These are phyloP conservation scores for Calocybe indica DNA, from an alignment of 768 basidiomycete species.

Conservation along the genomic window DNA sequence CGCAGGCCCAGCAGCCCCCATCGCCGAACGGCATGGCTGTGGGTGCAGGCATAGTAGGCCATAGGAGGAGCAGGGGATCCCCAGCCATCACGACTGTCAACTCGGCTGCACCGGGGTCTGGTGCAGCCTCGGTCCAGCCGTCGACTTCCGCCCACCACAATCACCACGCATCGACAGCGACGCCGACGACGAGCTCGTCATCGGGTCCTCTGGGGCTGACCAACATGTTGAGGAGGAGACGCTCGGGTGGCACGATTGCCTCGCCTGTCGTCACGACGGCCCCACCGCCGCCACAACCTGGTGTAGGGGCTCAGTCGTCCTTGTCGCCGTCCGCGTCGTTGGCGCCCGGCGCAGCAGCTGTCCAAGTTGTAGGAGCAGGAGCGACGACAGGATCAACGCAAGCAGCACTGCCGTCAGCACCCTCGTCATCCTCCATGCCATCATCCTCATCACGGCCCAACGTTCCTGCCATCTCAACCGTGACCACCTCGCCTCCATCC, in stretches of 20 bases:
- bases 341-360: background rate
- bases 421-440: conserved; percentile 17
- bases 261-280: conserved; percentile 14
- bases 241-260: conserved; percentile 54
- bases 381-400: background rate
- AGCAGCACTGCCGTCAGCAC: conserved; percentile 2
- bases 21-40: conserved; percentile 16
- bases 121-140: background rate
- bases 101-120: background rate
- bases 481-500: conserved; percentile 5
- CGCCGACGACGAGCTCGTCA: conserved; percentile 16
- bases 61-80: conserved; percentile 13
- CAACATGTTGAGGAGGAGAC: conserved; percentile 60
- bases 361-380: too few species aligned
- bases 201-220: conserved; percentile 36
- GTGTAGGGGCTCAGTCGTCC: conserved; percentile 13
- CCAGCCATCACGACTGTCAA: conserved; percentile 24
- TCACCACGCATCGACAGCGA: conserved; percentile 25
- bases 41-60: conserved; percentile 10
- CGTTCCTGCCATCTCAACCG: conserved; percentile 1
- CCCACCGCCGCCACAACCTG: conserved; percentile 3
- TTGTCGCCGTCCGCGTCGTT: conserved; percentile 13
- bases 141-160: conserved; percentile 20
- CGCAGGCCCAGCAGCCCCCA: conserved; percentile 24
- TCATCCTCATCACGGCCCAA: conserved; percentile 10